A percentile compares a stretch with the other conserved stretches of the same genome.
Evolutionary conservation across 495 filamentous ascomycete species (phyloP).

Genomic region (Aspergillus nidulans): DNA sequence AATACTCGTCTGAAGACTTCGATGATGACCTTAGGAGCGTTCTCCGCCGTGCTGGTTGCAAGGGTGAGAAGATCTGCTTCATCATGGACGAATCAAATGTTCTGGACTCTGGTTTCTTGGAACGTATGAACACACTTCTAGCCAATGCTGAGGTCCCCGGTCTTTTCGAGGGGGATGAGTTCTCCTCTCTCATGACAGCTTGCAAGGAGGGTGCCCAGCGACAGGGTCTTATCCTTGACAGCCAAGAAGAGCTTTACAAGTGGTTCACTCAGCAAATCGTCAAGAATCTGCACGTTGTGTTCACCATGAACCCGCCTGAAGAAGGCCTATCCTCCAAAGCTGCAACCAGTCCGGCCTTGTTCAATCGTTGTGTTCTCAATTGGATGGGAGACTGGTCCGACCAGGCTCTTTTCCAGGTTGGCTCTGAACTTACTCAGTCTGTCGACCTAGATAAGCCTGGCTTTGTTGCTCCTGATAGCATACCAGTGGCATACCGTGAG

Average conservation of each 20-base stretch:
- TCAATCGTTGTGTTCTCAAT: slow-evolving; percentile 98
- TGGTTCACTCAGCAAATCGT: slow-evolving; percentile 99
- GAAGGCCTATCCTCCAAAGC: slow-evolving; percentile 93
- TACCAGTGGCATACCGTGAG: slow-evolving; percentile 86
- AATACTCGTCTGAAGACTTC: slow-evolving; percentile 97
- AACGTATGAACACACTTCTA: slow-evolving; percentile 97
- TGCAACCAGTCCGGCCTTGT: slow-evolving; percentile 92
- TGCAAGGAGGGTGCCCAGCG: slow-evolving; percentile 98
- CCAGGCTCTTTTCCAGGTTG: slow-evolving; percentile 97
- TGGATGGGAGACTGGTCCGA: slow-evolving; percentile 99
- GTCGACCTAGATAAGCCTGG: slow-evolving; percentile 86
- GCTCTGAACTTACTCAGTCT: slow-evolving; percentile 88
- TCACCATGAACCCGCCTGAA: slow-evolving; percentile 99
- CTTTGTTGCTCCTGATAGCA: slow-evolving; percentile 82
- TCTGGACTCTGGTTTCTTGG: slow-evolving; percentile 94
- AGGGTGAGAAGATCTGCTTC: slow-evolving; percentile 99
- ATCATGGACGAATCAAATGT: slow-evolving; percentile 99
- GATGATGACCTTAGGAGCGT: slow-evolving; percentile 95
- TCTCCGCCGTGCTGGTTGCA: slow-evolving; percentile 88
- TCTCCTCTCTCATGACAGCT: slow-evolving; percentile 92
- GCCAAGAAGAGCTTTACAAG: slow-evolving; percentile 97
- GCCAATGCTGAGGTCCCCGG: slow-evolving; percentile 98
- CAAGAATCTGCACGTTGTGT: slow-evolving; percentile 97
- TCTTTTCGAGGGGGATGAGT: slow-evolving; percentile 96
- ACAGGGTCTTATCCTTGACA: slow-evolving; percentile 90